A percentile compares a stretch with the other conserved stretches of the same genome.
phyloP scores from a whole-genome alignment of 495 filamentous ascomycete genomes.

The Achaetomiella virescens region DNA sequence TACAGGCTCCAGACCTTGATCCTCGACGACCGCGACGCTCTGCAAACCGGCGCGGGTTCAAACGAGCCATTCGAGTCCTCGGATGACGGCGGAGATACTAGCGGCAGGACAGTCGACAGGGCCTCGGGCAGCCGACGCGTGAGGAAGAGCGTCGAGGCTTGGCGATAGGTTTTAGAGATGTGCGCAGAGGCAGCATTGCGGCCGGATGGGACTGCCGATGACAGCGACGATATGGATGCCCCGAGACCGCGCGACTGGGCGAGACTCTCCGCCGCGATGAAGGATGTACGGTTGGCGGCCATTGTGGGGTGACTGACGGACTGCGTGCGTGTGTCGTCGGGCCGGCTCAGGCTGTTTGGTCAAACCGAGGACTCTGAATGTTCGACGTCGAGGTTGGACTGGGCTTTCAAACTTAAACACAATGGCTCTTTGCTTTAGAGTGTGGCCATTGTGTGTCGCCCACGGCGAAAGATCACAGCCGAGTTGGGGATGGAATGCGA shows the following conservation, averaged over 20 bases:
- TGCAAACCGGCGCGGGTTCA: slow-evolving; percentile 61
- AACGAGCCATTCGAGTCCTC: slow-evolving; percentile 29
- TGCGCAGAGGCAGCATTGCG: slow-evolving; percentile 52
- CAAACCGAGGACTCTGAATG: background rate
- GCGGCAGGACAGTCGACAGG: slow-evolving; percentile 69
- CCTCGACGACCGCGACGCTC: slow-evolving; percentile 65
- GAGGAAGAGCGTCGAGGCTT: slow-evolving; percentile 83
- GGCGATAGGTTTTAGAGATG: slow-evolving; percentile 78
- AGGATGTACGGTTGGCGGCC: slow-evolving; percentile 31
- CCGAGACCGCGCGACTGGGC: slow-evolving; percentile 27
- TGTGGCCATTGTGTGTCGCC: slow-evolving; percentile 7
- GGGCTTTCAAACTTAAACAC: background rate
- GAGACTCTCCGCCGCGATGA: slow-evolving; percentile 20
- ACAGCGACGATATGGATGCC: slow-evolving; percentile 42
- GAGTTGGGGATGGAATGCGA: background rate
- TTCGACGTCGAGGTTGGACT: background rate
- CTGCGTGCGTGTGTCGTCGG: background rate
- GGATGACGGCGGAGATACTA: slow-evolving; percentile 48
- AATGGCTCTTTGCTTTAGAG: background rate
- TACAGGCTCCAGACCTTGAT: slow-evolving; percentile 98
- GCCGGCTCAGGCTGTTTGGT: background rate
- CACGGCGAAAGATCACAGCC: background rate
- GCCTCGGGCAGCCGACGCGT: slow-evolving; percentile 89
- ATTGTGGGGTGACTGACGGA: slow-evolving; percentile 15
- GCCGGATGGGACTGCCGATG: slow-evolving; percentile 43